Percentiles rank a stretch among this genome's conserved stretches.
These are phyloP conservation scores for Pythium plurisporium DNA, from an alignment of 352 stramenopile genomes.

Conservation along the genomic window DNA sequence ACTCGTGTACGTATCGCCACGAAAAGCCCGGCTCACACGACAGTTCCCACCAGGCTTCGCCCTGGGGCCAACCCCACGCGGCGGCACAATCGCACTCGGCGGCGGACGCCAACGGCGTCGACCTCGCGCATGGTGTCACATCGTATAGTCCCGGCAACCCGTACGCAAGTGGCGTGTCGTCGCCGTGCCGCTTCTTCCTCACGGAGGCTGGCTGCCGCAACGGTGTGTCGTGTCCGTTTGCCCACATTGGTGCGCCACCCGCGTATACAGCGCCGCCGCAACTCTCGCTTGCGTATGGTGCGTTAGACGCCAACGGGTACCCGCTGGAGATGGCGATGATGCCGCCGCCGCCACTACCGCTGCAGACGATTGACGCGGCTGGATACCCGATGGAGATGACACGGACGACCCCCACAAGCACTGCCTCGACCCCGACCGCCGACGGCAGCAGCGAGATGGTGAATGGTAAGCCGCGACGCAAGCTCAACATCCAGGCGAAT, in stretches of 20 bases:
- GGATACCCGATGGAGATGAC: constrained; percentile 8
- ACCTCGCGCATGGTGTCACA: constrained; percentile 7
- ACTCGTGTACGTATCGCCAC: constrained; percentile 64
- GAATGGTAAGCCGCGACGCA: constrained; percentile 23
- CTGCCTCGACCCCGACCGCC: constrained; percentile 6
- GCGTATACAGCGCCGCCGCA: constrained; percentile 11
- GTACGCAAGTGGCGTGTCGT: constrained; percentile 29
- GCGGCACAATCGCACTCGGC: neutral
- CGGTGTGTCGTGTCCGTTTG: constrained; percentile 49
- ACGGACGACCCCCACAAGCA: constrained; percentile 18
- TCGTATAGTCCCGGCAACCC: constrained; percentile 32
- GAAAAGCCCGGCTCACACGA: constrained; percentile 13
- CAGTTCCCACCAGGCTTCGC: neutral
- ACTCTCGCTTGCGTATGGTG: constrained; percentile 2
- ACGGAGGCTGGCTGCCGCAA: constrained; percentile 59
- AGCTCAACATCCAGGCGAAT: constrained; percentile 66
- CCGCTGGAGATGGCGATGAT: constrained; percentile 16
- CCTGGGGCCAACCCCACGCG: neutral
- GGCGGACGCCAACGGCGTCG: constrained; percentile 1
- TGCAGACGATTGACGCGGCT: constrained; percentile 2
- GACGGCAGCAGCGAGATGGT: constrained; percentile 1
- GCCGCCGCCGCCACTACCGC: constrained; percentile 25
- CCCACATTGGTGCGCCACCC: constrained; percentile 26
- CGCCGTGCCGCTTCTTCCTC: constrained; percentile 57
- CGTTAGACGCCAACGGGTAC: neutral